Conservation (phyloP, 2,329 filamentous ascomycete species). For the Fonsecaea nubica region DNA sequence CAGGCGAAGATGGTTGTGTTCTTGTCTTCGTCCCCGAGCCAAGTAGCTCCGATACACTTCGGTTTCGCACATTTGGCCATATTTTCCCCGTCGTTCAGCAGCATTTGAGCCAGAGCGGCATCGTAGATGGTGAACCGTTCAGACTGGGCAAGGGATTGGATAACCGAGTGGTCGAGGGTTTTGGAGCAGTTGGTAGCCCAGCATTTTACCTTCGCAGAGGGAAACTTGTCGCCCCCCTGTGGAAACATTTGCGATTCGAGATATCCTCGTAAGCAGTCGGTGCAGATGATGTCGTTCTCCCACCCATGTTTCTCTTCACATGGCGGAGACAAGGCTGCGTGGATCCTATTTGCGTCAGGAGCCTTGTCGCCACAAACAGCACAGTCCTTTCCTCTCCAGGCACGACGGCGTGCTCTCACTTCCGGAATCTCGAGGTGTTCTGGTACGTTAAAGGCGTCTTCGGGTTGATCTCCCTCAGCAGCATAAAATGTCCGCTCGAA, state of each 20-base stretch:
- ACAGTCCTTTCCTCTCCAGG: slow-evolving; percentile 23
- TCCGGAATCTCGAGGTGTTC: slow-evolving; percentile 19
- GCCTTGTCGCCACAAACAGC: slow-evolving; percentile 20
- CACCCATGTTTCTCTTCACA: slow-evolving; percentile 23
- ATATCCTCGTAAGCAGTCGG: slow-evolving; percentile 19
- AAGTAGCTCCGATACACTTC: slow-evolving; percentile 16
- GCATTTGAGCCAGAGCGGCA: slow-evolving; percentile 16
- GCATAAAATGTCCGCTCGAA: slow-evolving; percentile 21
- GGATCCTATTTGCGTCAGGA: slow-evolving; percentile 5
- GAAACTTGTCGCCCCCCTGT: slow-evolving; percentile 21
- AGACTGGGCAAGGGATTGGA: slow-evolving; percentile 1
- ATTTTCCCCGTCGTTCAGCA: slow-evolving; percentile 18
- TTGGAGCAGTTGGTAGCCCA: slow-evolving; percentile 22
- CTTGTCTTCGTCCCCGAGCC: slow-evolving; percentile 22
- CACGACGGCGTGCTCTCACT: slow-evolving; percentile 15
- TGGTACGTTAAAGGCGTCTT: slow-evolving; percentile 21
- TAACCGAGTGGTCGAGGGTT: slow-evolving; percentile 12
- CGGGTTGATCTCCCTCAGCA: slow-evolving; percentile 17
- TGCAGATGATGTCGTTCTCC: slow-evolving; percentile 25
- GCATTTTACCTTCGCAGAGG: slow-evolving; percentile 24
- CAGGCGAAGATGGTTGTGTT: slow-evolving; percentile 17
- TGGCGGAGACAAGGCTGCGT: slow-evolving; percentile 6
- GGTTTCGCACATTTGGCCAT: slow-evolving; percentile 17
- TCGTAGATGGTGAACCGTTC: slow-evolving; percentile 22
- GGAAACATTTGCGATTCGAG: slow-evolving; percentile 28